Evolutionary conservation across 2,329 filamentous ascomycete species (phyloP), one percentile per base, ranked within the genome.

Genomic region (Xylaria sp.): DNA sequence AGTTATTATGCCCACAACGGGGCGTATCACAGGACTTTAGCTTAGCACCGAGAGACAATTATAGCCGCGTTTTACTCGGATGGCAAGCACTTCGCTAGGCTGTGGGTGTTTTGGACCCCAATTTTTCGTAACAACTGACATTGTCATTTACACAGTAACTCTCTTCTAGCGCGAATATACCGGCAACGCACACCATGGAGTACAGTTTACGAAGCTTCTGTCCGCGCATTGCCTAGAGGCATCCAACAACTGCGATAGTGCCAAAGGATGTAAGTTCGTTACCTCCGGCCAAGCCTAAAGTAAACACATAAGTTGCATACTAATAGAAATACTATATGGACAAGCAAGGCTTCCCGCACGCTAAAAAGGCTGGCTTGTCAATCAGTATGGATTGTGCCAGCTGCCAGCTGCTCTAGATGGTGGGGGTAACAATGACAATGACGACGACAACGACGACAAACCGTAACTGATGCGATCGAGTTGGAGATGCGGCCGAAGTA

Each of bases 1-100:
- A 12, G 27, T n/a, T 48, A 11, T 19, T 64, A 69, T 50, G 30
- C 47, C 21, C 4, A 71, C 69, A 59, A 58, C 69, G 17, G 53
- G 69, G 69, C 27, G 69, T 71, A 4, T 53, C 6, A 1, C 48
- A 42, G 69, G 67, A 67, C 17, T 69, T 66, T 60, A 57, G 55
- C 66, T 64, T 68, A 65, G 50, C 57, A 21, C 66, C 66, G 66
- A 50, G 21, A 6, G 1, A 5, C n/a, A n/a, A 14, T n/a, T 57
- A 47, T 36, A 58, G 53, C 64, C 64, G 64, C 34, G 11, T 36
- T 36, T 12, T 30, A 27, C 24, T 51, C 19, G 21, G 48, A 12
- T 51, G 30, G 9, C 48, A 27, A 51, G 42, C 14, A 56, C 11
- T 45, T 56, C 39, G 34, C 59, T 61, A 17, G 24, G 50, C 21